These are phyloP conservation scores for Pythium coloratum DNA, from an alignment of 352 stramenopile genomes.

Conservation along the genomic window DNA sequence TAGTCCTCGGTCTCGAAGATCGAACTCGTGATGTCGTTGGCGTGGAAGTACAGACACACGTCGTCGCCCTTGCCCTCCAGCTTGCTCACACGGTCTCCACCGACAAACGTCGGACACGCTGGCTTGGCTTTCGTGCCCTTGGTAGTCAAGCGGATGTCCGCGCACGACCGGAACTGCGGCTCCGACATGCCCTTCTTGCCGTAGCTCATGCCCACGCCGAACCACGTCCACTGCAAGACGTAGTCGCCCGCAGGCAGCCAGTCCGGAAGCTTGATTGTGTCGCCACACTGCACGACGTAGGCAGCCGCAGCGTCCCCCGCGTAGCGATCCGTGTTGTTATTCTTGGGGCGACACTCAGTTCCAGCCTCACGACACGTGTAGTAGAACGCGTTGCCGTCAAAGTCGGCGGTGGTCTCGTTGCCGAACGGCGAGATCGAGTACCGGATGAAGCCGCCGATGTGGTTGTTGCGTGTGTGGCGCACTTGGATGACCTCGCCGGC, in stretches of 20 bases:
- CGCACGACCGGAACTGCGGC: constrained; percentile 39
- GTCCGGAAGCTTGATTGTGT: constrained; percentile 46
- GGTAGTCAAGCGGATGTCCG: constrained; percentile 46
- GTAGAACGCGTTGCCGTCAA: constrained; percentile 47
- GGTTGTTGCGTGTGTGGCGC: constrained; percentile 2
- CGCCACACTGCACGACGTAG: constrained; percentile 40
- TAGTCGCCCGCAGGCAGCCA: constrained; percentile 47
- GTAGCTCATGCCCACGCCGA: constrained; percentile 42
- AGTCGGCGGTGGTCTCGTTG: constrained; percentile 29
- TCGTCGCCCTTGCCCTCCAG: constrained; percentile 34
- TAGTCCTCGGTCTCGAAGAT: constrained; percentile 43
- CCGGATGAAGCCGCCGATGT: constrained; percentile 42
- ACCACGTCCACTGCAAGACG: constrained; percentile 55
- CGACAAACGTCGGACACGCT: constrained; percentile 39
- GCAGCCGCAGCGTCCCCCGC: constrained; percentile 28
- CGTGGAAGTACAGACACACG: constrained; percentile 57
- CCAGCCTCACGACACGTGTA: constrained; percentile 56
- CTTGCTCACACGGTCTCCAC: constrained; percentile 48
- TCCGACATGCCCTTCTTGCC: constrained; percentile 39
- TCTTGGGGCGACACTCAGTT: constrained; percentile 36
- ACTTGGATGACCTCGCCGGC: constrained; percentile 44
- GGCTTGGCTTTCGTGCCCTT: constrained; percentile 24
- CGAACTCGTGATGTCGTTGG: constrained; percentile 39
- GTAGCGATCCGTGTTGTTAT: constrained; percentile 21
- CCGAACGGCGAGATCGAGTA: constrained; percentile 39